Percentiles rank a stretch among this genome's conserved stretches.
Conservation (phyloP, 208 protist species). For the Balamuthia mandrillaris region DNA sequence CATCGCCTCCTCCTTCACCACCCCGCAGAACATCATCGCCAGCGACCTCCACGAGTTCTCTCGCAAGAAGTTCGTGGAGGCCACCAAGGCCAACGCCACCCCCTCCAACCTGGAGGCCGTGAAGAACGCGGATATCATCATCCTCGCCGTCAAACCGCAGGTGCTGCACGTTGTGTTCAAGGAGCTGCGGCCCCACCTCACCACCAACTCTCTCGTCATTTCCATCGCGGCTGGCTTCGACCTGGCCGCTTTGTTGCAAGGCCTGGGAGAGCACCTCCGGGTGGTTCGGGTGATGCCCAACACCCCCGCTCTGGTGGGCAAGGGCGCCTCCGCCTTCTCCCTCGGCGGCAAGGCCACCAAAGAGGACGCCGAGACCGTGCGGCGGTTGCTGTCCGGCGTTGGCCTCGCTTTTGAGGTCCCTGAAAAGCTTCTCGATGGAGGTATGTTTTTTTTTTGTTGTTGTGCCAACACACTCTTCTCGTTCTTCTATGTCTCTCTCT, state of each 20-base stretch:
- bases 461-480: no score
- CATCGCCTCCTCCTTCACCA: constrained; percentile 7
- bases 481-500: no score
- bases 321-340: constrained; percentile 69
- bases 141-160: constrained; percentile 90
- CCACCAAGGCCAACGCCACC: constrained; percentile 71
- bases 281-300: constrained; percentile 95
- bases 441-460: no score
- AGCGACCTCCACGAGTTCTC: constrained; percentile 75
- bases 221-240: constrained; percentile 87
- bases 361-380: constrained; percentile 47
- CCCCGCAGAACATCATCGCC: constrained; percentile 53
- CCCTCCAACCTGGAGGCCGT: constrained; percentile 67
- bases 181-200: constrained; percentile 35
- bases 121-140: constrained; percentile 73
- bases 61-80: constrained; percentile 62
- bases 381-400: neutral
- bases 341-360: constrained; percentile 61
- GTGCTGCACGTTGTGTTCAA: constrained; percentile 71
- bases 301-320: constrained; percentile 77
- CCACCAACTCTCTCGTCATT: no score
- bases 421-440: constrained; percentile 36
- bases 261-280: constrained; percentile 62
- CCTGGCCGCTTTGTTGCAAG: constrained; percentile 72
- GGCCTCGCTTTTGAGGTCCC: neutral